phyloP scores from a whole-genome alignment of 2,329 filamentous ascomycete species.

The Trichoderma sp. region DNA sequence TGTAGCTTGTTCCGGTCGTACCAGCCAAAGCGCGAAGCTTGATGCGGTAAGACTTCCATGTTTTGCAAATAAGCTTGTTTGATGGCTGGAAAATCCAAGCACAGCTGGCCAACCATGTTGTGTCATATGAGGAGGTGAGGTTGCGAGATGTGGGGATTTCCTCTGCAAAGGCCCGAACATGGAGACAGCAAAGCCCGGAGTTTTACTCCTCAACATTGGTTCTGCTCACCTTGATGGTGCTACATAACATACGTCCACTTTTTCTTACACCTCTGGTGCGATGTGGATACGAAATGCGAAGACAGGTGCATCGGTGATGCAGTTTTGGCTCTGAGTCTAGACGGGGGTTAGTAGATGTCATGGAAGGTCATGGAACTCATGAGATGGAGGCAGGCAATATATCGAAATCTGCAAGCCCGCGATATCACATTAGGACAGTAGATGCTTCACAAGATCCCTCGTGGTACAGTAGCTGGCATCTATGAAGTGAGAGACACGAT shows the following conservation, averaged over 20 bases:
- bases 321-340: background rate
- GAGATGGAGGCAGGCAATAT: background rate
- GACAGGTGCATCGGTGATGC: background rate
- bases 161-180: constrained; percentile 6
- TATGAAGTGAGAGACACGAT: background rate
- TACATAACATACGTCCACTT: background rate
- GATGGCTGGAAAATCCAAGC: background rate
- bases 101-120: background rate
- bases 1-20: constrained; percentile 7
- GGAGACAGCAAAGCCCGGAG: background rate
- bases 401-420: constrained; percentile 1
- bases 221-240: background rate
- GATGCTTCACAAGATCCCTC: constrained; percentile 10
- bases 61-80: constrained; percentile 19
- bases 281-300: background rate
- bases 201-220: background rate
- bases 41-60: background rate
- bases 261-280: background rate
- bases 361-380: background rate
- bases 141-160: background rate
- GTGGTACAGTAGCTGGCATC: constrained; percentile 9
- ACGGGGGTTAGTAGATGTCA: background rate
- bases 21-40: background rate
- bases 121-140: background rate
- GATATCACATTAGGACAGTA: background rate